These are phyloP conservation scores for Iodosphaeria phyllophila DNA, from an alignment of 2,329 filamentous ascomycete genomes.

Conservation along the genomic window DNA sequence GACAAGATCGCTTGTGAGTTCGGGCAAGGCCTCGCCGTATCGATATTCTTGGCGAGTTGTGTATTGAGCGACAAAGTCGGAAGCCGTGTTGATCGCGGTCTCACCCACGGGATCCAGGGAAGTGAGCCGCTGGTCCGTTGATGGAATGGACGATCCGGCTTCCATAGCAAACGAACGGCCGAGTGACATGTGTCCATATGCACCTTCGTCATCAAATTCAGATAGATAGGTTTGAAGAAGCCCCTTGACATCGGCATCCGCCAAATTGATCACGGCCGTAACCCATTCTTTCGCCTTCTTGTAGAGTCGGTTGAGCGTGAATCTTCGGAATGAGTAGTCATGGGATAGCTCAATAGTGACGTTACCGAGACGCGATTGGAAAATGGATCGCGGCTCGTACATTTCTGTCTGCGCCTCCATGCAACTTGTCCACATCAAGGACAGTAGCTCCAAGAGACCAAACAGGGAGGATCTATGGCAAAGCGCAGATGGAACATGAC, in stretches of 20 bases:
- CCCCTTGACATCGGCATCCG: slow-evolving; percentile 86
- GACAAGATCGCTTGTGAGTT: slow-evolving; percentile 48
- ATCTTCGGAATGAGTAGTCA: slow-evolving; percentile 65
- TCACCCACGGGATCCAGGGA: slow-evolving; percentile 62
- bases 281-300: slow-evolving; percentile 69
- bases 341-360: slow-evolving; percentile 86
- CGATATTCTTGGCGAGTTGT: slow-evolving; percentile 93
- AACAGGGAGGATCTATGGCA: slow-evolving; percentile 85
- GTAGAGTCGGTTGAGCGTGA: slow-evolving; percentile 62
- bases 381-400: slow-evolving; percentile 71
- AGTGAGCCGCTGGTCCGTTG: slow-evolving; percentile 67
- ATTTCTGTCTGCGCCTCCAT: slow-evolving; percentile 87
- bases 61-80: slow-evolving; percentile 93
- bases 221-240: slow-evolving; percentile 91
- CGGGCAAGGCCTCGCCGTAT: slow-evolving; percentile 58
- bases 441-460: slow-evolving; percentile 76
- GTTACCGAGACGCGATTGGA: slow-evolving; percentile 57
- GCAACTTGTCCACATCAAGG: slow-evolving; percentile 89
- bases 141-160: slow-evolving; percentile 73
- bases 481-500: slow-evolving; percentile 68
- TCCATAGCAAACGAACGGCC: slow-evolving; percentile 89
- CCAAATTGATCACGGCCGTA: slow-evolving; percentile 58
- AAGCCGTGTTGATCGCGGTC: slow-evolving; percentile 71
- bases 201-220: slow-evolving; percentile 79
- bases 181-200: slow-evolving; percentile 79